Conservation (phyloP, 139 green algal species). For the Coelastrella sp. region DNA sequence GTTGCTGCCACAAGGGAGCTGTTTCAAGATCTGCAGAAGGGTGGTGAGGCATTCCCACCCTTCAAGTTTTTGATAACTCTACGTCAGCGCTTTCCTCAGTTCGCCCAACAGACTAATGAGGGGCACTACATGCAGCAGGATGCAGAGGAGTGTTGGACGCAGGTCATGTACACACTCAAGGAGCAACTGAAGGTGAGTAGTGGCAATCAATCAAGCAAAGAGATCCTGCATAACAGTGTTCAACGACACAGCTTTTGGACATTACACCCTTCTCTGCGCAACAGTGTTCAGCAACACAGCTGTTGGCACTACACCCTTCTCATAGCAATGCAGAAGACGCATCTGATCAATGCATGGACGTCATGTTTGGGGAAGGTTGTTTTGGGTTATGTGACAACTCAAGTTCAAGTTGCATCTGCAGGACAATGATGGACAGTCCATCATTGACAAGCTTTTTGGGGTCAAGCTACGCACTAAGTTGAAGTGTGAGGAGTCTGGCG, state of each 20-base stretch:
- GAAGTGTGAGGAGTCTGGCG: slow-evolving; percentile 84
- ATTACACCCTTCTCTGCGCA: too few relatives aligned
- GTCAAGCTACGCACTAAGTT: slow-evolving; percentile 80
- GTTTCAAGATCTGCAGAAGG: slow-evolving; percentile 80
- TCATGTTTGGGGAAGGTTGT: neutral
- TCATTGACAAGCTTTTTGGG: slow-evolving; percentile 89
- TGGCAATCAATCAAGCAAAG: too few relatives aligned
- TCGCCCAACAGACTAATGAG: slow-evolving; percentile 79
- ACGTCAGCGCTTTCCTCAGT: slow-evolving; percentile 92
- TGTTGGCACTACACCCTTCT: too few relatives aligned
- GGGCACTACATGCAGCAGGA: slow-evolving; percentile 96
- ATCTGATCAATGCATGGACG: too few relatives aligned
- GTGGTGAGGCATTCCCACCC: slow-evolving; percentile 80
- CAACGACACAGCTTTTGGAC: too few relatives aligned
- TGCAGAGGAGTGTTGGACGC: slow-evolving; percentile 97
- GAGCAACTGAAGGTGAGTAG: slow-evolving; percentile 83
- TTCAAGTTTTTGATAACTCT: slow-evolving; percentile 87
- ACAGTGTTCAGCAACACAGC: too few relatives aligned
- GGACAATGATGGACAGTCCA: slow-evolving; percentile 49
- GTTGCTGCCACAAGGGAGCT: slow-evolving; percentile 75
- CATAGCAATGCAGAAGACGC: neutral
- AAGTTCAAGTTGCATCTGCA: slow-evolving; percentile 48
- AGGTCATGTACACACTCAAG: slow-evolving; percentile 85
- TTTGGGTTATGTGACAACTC: neutral
- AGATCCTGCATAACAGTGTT: too few relatives aligned